Percentiles rank a stretch among this genome's conserved stretches.
phyloP scores from a whole-genome alignment of 371 early-diverging fungal species.

The Chytridium lagenaria region DNA sequence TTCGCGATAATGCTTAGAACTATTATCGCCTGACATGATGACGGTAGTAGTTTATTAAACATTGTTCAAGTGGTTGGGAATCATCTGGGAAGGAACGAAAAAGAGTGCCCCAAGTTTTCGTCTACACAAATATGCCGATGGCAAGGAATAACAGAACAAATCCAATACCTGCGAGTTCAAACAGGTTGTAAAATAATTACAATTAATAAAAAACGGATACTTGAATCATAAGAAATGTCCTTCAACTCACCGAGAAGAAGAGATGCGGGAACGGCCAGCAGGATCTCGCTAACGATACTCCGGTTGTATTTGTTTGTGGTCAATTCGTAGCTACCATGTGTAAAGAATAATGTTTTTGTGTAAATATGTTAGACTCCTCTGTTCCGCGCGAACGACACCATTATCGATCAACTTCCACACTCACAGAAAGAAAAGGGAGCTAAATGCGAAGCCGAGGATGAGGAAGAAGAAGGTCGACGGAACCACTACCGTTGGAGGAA shows the following conservation, averaged over 20 bases:
- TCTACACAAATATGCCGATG: slow-evolving; percentile 42
- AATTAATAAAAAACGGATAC: not conserved
- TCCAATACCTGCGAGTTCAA: slow-evolving; percentile 43
- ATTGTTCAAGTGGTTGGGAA: too few species aligned
- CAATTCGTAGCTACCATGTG: slow-evolving; percentile 41
- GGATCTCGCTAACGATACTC: slow-evolving; percentile 25
- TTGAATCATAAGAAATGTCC: not conserved
- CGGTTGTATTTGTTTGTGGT: slow-evolving; percentile 17
- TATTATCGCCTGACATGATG: too few species aligned
- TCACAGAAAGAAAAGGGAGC: slow-evolving; percentile 36
- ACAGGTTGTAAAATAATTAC: not conserved
- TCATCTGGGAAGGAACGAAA: too few species aligned
- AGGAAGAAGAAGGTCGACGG: slow-evolving; percentile 18
- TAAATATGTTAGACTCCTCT: too few species aligned
- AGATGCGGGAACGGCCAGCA: slow-evolving; percentile 27
- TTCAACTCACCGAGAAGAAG: slow-evolving; percentile 30
- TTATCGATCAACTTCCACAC: too few species aligned
- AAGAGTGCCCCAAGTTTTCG: too few species aligned
- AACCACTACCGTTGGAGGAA: slow-evolving; percentile 29
- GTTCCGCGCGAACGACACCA: too few species aligned
- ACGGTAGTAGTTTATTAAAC: too few species aligned
- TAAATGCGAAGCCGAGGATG: slow-evolving; percentile 24
- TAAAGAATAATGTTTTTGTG: too few species aligned
- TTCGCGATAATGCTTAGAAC: too few species aligned
- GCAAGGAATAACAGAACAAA: slow-evolving; percentile 39